phyloP scores from a whole-genome alignment of 208 protist genomes.

The Wallacemonas collosoma region DNA sequence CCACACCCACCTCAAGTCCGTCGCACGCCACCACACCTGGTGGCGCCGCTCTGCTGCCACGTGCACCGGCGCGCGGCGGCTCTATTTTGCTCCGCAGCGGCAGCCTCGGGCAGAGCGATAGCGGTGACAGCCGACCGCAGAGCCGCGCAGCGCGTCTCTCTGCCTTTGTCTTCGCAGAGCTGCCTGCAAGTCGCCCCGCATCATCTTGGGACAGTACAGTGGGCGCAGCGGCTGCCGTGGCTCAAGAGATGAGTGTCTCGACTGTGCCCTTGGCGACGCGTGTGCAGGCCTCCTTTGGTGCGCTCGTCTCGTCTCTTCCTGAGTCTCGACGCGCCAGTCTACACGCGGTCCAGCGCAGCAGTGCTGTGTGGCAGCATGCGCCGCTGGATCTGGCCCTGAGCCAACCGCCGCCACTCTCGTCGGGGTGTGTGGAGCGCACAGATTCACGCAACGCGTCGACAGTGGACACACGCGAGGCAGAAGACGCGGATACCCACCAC shows the following conservation, averaged over 20 bases:
- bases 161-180: not conserved
- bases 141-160: not conserved
- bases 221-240: not conserved
- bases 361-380: not conserved
- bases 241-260: not conserved
- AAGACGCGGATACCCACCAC: no score
- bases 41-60: not conserved
- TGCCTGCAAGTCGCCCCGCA: not conserved
- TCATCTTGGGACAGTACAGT: not conserved
- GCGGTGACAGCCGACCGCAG: slow-evolving; percentile 1
- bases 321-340: not conserved
- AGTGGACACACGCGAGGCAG: no score
- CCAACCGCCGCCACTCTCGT: no score
- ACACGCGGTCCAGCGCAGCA: not conserved
- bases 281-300: slow-evolving; percentile 1
- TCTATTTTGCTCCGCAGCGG: slow-evolving; percentile 7
- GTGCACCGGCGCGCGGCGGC: not conserved
- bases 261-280: not conserved
- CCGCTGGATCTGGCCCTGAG: slow-evolving; percentile 16
- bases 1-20: no score
- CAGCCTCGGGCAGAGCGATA: not conserved
- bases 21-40: no score
- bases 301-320: not conserved
- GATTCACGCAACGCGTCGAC: no score
- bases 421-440: no score